phyloP scores from a whole-genome alignment of 202 grass and related monocot genomes.

The Elaeis oleifera region DNA sequence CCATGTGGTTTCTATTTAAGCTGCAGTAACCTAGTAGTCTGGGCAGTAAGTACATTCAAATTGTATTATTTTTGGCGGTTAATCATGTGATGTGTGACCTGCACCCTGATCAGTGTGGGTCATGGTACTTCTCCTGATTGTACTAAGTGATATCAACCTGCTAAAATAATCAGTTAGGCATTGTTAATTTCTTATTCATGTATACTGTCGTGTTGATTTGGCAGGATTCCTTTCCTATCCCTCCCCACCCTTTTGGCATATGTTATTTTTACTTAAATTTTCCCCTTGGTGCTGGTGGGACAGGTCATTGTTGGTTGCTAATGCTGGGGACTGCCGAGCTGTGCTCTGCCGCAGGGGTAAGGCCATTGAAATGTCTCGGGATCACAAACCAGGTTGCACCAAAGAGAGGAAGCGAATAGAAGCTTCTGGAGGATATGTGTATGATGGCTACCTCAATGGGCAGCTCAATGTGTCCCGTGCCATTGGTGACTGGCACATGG shows the following conservation, averaged over 20 bases:
- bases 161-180: too few relatives aligned
- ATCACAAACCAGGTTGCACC: conserved; percentile 76
- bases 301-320: conserved; percentile 89
- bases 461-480: conserved; percentile 77
- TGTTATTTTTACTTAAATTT: background rate
- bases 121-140: too few relatives aligned
- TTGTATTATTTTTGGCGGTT: too few relatives aligned
- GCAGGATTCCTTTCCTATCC: background rate
- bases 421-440: conserved; percentile 61
- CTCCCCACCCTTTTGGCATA: background rate
- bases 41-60: too few relatives aligned
- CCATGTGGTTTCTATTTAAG: too few relatives aligned
- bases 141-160: too few relatives aligned
- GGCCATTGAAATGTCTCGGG: conserved; percentile 72
- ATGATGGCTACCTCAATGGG: conserved; percentile 78
- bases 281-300: background rate
- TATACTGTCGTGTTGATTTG: background rate
- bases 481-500: conserved; percentile 93
- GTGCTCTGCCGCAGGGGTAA: conserved; percentile 80
- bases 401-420: conserved; percentile 66
- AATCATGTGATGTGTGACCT: too few relatives aligned
- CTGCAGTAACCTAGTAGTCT: too few relatives aligned
- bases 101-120: too few relatives aligned
- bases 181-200: too few relatives aligned
- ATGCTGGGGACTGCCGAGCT: conserved; percentile 90